A percentile compares a stretch with the other conserved stretches of the same genome.
Evolutionary conservation across 441 rosid species (phyloP).

Genomic region (Corymbia citriodora): DNA sequence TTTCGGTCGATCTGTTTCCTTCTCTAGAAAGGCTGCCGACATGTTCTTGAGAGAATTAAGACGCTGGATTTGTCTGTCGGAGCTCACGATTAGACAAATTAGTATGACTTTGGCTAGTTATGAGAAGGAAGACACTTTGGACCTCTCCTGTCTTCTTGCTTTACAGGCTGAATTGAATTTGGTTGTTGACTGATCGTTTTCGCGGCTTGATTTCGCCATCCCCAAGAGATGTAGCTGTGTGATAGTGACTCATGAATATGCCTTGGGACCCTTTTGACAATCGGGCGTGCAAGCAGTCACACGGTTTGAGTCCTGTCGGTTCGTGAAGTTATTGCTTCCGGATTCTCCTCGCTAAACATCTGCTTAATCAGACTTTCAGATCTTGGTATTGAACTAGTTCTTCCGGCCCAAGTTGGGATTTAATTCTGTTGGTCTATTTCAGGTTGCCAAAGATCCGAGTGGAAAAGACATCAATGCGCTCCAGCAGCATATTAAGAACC

Average conservation of each 20-base stretch:
- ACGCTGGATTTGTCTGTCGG: neutral
- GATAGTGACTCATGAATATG: neutral
- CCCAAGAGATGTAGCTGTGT: neutral
- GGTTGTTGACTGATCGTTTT: neutral
- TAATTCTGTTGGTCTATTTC: neutral
- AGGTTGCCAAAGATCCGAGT: slow-evolving; percentile 10
- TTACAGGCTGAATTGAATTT: neutral
- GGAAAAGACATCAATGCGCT: slow-evolving; percentile 70
- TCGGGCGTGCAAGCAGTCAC: neutral
- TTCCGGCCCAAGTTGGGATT: neutral
- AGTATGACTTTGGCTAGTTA: neutral
- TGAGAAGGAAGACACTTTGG: neutral
- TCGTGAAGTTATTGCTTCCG: neutral
- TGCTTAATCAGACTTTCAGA: neutral
- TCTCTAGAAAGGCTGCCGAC: too few relatives aligned
- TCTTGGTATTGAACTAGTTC: neutral
- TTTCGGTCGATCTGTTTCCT: too few relatives aligned
- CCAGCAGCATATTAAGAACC: slow-evolving; percentile 91
- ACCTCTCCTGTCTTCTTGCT: neutral
- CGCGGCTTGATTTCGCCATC: neutral
- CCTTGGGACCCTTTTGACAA: neutral
- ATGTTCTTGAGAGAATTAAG: neutral
- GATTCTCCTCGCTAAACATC: neutral
- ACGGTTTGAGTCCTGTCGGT: neutral
- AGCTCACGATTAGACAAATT: neutral